Percentiles rank a stretch among this genome's conserved stretches.
phyloP scores from a whole-genome alignment of 1,284 basidiomycete genomes.

The Cryptococcus sp. region DNA sequence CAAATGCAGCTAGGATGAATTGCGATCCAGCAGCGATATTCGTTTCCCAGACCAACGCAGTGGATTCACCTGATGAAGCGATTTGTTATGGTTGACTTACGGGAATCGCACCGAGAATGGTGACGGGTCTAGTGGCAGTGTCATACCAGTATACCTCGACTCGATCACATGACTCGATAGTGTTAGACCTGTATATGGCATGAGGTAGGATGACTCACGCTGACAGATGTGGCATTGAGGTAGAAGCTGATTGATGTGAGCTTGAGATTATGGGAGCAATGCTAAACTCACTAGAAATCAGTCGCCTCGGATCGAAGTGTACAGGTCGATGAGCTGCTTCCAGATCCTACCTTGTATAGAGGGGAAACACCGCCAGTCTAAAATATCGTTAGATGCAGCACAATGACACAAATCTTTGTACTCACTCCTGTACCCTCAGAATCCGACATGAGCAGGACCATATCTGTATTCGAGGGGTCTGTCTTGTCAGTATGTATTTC shows the following conservation, averaged over 20 bases:
- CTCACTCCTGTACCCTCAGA: slow-evolving; percentile 33
- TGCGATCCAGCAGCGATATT: slow-evolving; percentile 31
- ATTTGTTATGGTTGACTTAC: slow-evolving; percentile 35
- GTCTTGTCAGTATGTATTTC: not conserved
- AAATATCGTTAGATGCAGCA: not conserved
- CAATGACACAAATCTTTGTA: not conserved
- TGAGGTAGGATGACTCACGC: slow-evolving; percentile 11
- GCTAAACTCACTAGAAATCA: slow-evolving; percentile 26
- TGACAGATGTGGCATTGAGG: slow-evolving; percentile 30
- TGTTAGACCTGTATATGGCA: not conserved
- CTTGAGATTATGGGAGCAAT: not conserved
- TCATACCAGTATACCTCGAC: slow-evolving; percentile 34
- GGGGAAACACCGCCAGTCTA: slow-evolving; percentile 38
- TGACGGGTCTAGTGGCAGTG: slow-evolving; percentile 24
- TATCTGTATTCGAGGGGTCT: slow-evolving; percentile 29
- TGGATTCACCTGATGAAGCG: not conserved
- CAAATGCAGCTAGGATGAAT: slow-evolving; percentile 35
- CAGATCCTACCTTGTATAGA: slow-evolving; percentile 20
- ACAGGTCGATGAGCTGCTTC: slow-evolving; percentile 15
- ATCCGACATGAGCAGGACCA: slow-evolving; percentile 41
- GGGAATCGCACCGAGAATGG: slow-evolving; percentile 38
- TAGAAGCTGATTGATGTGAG: slow-evolving; percentile 23
- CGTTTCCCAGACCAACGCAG: slow-evolving; percentile 25
- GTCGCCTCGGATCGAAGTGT: slow-evolving; percentile 15
- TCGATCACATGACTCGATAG: slow-evolving; percentile 22